A percentile compares a stretch with the other conserved stretches of the same genome.
phyloP scores from a whole-genome alignment of 106 monocot genomes.

The Chionographis japonica region DNA sequence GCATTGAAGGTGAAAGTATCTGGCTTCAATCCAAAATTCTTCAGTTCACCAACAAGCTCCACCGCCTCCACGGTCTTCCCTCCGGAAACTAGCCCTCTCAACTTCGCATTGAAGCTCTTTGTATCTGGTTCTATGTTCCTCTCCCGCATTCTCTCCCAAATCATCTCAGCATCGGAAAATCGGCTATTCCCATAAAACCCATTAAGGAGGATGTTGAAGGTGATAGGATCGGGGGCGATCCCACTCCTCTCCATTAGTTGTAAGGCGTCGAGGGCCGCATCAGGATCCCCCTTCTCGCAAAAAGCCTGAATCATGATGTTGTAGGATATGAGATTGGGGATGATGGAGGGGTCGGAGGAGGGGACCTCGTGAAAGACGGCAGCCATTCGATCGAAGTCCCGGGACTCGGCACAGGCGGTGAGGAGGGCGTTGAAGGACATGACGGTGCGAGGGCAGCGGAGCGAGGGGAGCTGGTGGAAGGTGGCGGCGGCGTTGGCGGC shows the following conservation, averaged over 20 bases:
- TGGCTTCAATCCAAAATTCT: slow-evolving; percentile 16
- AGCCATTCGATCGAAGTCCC: slow-evolving; percentile 16
- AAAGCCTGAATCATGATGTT: slow-evolving; percentile 38
- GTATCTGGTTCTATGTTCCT: slow-evolving; percentile 14
- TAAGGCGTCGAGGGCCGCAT: slow-evolving; percentile 31
- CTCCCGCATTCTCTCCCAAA: slow-evolving; percentile 24
- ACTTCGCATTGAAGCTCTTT: slow-evolving; percentile 31
- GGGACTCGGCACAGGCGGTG: slow-evolving; percentile 14
- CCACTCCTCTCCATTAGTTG: slow-evolving; percentile 37
- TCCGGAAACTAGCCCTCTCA: slow-evolving; percentile 19
- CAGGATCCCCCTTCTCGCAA: slow-evolving; percentile 39
- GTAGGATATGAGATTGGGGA: slow-evolving; percentile 40
- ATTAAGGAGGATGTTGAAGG: slow-evolving; percentile 26
- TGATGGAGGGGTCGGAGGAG: slow-evolving; percentile 17
- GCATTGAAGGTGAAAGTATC: slow-evolving; percentile 32
- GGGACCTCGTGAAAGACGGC: slow-evolving; percentile 23
- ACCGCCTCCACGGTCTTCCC: slow-evolving; percentile 19
- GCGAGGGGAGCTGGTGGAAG: slow-evolving; percentile 35
- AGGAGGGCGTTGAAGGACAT: slow-evolving; percentile 61
- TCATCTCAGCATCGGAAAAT: slow-evolving; percentile 14
- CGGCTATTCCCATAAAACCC: slow-evolving; percentile 13
- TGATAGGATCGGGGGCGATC: slow-evolving; percentile 10
- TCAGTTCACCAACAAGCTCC: slow-evolving; percentile 19
- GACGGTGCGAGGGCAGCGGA: slow-evolving; percentile 23
- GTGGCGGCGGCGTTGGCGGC: slow-evolving; percentile 18